A percentile compares a stretch with the other conserved stretches of the same genome.
phyloP scores from a whole-genome alignment of 805 yeast species.

The Myxozyma sirexii region DNA sequence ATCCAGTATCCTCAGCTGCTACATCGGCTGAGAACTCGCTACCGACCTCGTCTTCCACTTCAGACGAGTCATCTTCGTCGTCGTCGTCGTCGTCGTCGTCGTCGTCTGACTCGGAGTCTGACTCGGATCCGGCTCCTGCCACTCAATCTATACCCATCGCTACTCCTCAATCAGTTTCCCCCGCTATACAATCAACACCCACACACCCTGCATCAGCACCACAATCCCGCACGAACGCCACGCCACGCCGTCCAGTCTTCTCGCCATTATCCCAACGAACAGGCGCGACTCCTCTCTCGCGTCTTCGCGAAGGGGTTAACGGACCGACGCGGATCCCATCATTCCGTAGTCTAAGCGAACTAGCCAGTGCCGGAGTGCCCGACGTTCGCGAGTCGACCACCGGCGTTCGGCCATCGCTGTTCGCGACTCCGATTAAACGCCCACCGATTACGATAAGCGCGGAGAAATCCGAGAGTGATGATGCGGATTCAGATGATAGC shows the following conservation, averaged over 20 bases:
- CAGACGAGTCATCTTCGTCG: not conserved
- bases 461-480: not conserved
- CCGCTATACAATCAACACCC: no score
- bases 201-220: not conserved
- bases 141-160: not conserved
- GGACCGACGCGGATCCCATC: slow-evolving; percentile 28
- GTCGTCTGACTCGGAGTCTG: not conserved
- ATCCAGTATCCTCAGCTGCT: not conserved
- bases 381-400: slow-evolving; percentile 31
- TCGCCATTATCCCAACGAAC: slow-evolving; percentile 2
- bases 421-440: not conserved
- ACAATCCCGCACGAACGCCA: not conserved
- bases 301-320: not conserved
- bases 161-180: no score
- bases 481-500: slow-evolving; percentile 3
- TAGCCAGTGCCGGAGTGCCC: slow-evolving; percentile 29
- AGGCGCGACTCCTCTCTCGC: not conserved
- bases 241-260: not conserved
- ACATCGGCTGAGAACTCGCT: not conserved
- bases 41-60: not conserved
- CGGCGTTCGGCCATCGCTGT: slow-evolving; percentile 10
- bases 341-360: slow-evolving; percentile 26
- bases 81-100: not conserved
- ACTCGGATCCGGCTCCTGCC: not conserved
- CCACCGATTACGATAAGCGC: not conserved